A percentile compares a stretch with the other conserved stretches of the same genome.
Conservation (phyloP, 306 rosid species). For the Myrica gale region DNA sequence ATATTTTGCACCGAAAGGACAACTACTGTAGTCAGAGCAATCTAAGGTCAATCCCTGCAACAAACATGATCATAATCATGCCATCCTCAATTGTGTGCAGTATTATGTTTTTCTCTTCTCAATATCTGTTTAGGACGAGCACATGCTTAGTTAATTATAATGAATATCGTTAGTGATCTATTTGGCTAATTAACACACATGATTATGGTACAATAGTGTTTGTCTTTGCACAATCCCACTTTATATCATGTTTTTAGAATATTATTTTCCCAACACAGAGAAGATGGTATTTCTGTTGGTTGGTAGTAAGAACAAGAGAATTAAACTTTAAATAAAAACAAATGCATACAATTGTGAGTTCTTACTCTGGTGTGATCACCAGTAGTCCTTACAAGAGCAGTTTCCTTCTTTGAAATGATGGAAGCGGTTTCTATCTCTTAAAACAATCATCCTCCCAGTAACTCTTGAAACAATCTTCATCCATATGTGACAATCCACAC, state of each 20-base stretch:
- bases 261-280: not conserved
- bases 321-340: not conserved
- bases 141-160: not conserved
- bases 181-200: not conserved
- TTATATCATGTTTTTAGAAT: not conserved
- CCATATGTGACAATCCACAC: constrained; percentile 62
- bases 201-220: not conserved
- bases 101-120: not conserved
- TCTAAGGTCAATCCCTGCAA: not conserved
- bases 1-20: not conserved
- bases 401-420: constrained; percentile 55
- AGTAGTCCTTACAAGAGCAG: constrained; percentile 63
- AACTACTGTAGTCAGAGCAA: not conserved
- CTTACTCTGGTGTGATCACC: constrained; percentile 36
- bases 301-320: not conserved
- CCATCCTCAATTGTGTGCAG: not conserved
- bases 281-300: not conserved
- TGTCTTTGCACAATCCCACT: not conserved
- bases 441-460: constrained; percentile 41
- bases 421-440: constrained; percentile 61
- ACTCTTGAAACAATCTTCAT: constrained; percentile 51
- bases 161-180: not conserved
- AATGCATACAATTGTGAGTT: not conserved
- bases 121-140: not conserved
- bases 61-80: not conserved